phyloP scores from a whole-genome alignment of 352 stramenopile genomes.

The Globisporangium ultimum region DNA sequence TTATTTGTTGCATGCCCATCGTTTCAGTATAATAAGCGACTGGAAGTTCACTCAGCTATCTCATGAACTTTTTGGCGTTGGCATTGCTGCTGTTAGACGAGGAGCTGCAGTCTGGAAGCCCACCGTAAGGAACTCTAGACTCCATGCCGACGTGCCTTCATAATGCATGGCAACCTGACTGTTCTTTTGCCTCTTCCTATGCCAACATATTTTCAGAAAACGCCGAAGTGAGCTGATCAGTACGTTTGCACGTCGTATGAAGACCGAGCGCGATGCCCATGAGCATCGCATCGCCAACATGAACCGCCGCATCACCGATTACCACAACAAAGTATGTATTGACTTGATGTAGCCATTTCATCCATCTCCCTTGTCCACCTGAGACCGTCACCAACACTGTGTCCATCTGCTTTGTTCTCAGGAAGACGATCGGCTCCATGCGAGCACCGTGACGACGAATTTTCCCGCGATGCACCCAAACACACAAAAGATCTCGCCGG shows the following conservation, averaged over 20 bases:
- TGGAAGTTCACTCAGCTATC: too few relatives aligned
- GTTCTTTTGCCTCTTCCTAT: background rate
- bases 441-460: slow-evolving; percentile 63
- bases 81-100: slow-evolving; percentile 19
- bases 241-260: slow-evolving; percentile 55
- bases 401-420: slow-evolving; percentile 8
- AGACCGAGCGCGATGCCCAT: slow-evolving; percentile 51
- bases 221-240: slow-evolving; percentile 48
- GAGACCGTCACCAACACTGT: too few relatives aligned
- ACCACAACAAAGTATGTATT: slow-evolving; percentile 54
- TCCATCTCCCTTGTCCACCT: too few relatives aligned
- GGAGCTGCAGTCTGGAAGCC: slow-evolving; percentile 35
- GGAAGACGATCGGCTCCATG: slow-evolving; percentile 62
- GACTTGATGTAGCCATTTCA: too few relatives aligned
- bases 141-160: too few relatives aligned
- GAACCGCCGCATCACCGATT: slow-evolving; percentile 79
- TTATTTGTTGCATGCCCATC: background rate
- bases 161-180: background rate
- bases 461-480: slow-evolving; percentile 80
- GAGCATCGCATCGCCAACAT: slow-evolving; percentile 70
- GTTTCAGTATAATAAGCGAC: background rate
- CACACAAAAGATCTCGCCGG: slow-evolving; percentile 63
- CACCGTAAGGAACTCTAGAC: slow-evolving; percentile 29
- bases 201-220: slow-evolving; percentile 20
- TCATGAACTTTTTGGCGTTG: background rate